Evolutionary conservation across 176 grass and related monocot genomes (phyloP).

Genomic region (Eremochloa ophiuroides): DNA sequence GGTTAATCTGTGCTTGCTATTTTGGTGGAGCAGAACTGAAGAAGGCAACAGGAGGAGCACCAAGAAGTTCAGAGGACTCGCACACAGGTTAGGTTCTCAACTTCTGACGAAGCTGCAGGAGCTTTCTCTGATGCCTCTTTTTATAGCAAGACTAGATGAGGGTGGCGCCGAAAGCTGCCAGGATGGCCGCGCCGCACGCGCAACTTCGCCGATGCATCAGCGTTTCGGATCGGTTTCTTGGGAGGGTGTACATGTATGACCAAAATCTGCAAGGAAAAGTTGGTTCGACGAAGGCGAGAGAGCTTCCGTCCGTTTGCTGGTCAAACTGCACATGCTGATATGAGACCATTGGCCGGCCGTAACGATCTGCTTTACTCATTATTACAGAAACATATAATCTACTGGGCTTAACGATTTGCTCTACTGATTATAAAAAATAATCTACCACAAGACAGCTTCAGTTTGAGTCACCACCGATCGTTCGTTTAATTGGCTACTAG

Average conservation of each 20-base stretch:
- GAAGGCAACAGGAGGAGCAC: neutral
- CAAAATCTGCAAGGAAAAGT: neutral
- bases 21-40: neutral
- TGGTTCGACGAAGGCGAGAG: neutral
- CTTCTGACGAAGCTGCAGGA: neutral
- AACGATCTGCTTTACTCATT: too few species aligned
- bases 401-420: too few species aligned
- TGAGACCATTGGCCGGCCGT: too few species aligned
- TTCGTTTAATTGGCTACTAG: too few species aligned
- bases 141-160: neutral
- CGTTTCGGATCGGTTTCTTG: neutral
- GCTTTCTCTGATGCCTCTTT: neutral
- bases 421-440: too few species aligned
- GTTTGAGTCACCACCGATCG: neutral
- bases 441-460: too few species aligned
- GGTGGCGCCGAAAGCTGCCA: neutral
- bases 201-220: neutral
- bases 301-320: neutral
- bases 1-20: neutral
- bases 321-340: neutral
- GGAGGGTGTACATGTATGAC: neutral
- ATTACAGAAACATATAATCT: too few species aligned
- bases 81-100: neutral
- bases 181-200: neutral
- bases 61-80: neutral